Evolutionary conservation across 352 stramenopile species (phyloP), one percentile per base, ranked within the genome.

Genomic region (Phytophthora ohioensis): DNA sequence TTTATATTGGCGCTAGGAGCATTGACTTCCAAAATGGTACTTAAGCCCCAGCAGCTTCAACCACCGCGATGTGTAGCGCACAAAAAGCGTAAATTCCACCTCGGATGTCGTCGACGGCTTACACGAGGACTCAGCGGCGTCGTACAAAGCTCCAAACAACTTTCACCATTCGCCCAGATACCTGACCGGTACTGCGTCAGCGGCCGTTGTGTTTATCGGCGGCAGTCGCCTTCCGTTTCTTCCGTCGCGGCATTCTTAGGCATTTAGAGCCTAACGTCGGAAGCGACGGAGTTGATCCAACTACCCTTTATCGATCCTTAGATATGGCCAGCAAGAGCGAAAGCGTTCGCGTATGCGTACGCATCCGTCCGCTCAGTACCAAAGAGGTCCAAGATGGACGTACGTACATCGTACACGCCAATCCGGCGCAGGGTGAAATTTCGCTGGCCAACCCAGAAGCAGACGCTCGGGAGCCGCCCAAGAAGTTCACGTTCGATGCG

Each of bases 401-500:
- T 49, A 61, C 72, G 49, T 85, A 86, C 56, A 91, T 95, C 39
- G 89, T 93, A 12, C 88, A 93, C 51, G 91, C 88, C 35, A 82
- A 94, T 62, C 81, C 92, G 46, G 76, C 83, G 32, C 82, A 87
- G 36, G 91, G 90, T 13, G 79, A 96, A 41, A 97, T 98, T 63
- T 85, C 91, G 62, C 77, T 98, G 13, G 64, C 82, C 31, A 97
- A 98, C 71, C 92, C 89, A 4, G 89, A 92, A 54, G 79, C 79
- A 6, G 79, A 94, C 60, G 84, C 76, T 11, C 75, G 80, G 38
- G 90, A 97, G 47, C 87, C 85, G 34, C 91, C 91, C 31, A 98
- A 98, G 67, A 93, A 86, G 35, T 99, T 99, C 75, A 97, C 96
- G 46, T 98, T 99, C 58, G 97, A 99, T 76, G 91, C 94, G 3